Percentiles rank a stretch among this genome's conserved stretches.
Evolutionary conservation across 345 rosid genomes (phyloP).

Genomic region (Eucalyptus curtisii): DNA sequence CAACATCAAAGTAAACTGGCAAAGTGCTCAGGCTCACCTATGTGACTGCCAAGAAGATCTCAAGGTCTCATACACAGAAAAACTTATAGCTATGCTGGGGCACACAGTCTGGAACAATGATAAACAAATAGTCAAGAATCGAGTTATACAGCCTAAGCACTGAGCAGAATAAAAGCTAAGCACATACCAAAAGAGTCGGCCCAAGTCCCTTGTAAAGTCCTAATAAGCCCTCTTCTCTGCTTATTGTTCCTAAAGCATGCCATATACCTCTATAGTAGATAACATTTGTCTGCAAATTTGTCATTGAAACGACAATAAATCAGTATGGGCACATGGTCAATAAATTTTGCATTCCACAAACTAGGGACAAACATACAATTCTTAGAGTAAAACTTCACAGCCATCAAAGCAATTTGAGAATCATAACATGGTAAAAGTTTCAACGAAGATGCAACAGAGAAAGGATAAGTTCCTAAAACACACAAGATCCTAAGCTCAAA

Average conservation of each 20-base stretch:
- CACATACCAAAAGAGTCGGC: conserved; percentile 68
- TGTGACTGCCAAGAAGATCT: conserved; percentile 67
- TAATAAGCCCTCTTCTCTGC: conserved; percentile 61
- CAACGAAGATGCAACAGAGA: not conserved
- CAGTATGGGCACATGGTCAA: not conserved
- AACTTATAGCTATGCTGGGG: conserved; percentile 86
- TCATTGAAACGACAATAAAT: not conserved
- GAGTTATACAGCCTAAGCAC: not conserved
- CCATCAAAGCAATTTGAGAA: not conserved
- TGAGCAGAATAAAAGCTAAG: not conserved
- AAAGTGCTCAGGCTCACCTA: conserved; percentile 33
- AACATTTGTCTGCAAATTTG: conserved; percentile 52
- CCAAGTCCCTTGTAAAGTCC: conserved; percentile 96
- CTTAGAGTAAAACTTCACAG: not conserved
- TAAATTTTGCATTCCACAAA: not conserved
- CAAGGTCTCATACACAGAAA: conserved; percentile 78
- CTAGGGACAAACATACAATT: not conserved
- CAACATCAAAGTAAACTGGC: not conserved
- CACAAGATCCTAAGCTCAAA: not conserved
- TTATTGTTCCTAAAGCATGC: conserved; percentile 69
- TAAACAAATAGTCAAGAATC: not conserved
- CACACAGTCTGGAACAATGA: conserved; percentile 69
- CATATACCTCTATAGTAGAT: conserved; percentile 72
- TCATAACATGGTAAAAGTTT: not conserved
- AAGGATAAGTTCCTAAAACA: not conserved